Conservation (phyloP, 2,329 filamentous ascomycete genomes). For the Cytospora mali region DNA sequence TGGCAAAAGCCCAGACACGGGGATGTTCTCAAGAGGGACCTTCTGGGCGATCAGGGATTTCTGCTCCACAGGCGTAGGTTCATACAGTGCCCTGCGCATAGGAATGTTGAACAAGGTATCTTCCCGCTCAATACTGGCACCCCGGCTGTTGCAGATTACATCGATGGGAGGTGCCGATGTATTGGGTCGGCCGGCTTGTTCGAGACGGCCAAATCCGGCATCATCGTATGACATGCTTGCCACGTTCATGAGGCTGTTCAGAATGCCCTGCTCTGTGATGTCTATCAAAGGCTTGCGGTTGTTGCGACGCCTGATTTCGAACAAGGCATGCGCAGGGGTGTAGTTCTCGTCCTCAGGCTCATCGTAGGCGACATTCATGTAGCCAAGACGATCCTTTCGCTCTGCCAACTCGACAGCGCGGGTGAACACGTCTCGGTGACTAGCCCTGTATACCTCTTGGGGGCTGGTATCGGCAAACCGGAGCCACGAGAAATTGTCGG, state of each 20-base stretch:
- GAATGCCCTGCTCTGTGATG: slow-evolving; percentile 70
- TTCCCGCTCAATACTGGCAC: slow-evolving; percentile 66
- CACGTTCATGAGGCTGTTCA: slow-evolving; percentile 79
- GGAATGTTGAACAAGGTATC: slow-evolving; percentile 76
- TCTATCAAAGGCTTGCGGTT: slow-evolving; percentile 69
- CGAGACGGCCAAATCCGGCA: slow-evolving; percentile 75
- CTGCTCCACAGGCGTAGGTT: slow-evolving; percentile 66
- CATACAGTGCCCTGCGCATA: slow-evolving; percentile 76
- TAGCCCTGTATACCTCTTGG: slow-evolving; percentile 70
- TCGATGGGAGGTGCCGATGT: slow-evolving; percentile 86
- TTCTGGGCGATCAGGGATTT: slow-evolving; percentile 74
- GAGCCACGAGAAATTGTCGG: slow-evolving; percentile 82
- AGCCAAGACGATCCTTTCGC: slow-evolving; percentile 62
- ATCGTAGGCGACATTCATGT: slow-evolving; percentile 71
- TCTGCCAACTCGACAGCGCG: slow-evolving; percentile 66
- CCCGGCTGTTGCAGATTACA: slow-evolving; percentile 72
- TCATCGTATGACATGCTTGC: slow-evolving; percentile 65
- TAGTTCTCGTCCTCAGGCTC: slow-evolving; percentile 63
- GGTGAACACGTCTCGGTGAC: slow-evolving; percentile 71
- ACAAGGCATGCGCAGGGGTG: slow-evolving; percentile 74
- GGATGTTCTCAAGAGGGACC: slow-evolving; percentile 66
- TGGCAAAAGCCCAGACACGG: slow-evolving; percentile 69
- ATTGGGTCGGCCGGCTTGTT: slow-evolving; percentile 77
- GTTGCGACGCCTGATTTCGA: slow-evolving; percentile 75
- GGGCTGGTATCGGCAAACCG: slow-evolving; percentile 80